Conservation (phyloP, 768 basidiomycete species). For the Pholiota conissans region DNA sequence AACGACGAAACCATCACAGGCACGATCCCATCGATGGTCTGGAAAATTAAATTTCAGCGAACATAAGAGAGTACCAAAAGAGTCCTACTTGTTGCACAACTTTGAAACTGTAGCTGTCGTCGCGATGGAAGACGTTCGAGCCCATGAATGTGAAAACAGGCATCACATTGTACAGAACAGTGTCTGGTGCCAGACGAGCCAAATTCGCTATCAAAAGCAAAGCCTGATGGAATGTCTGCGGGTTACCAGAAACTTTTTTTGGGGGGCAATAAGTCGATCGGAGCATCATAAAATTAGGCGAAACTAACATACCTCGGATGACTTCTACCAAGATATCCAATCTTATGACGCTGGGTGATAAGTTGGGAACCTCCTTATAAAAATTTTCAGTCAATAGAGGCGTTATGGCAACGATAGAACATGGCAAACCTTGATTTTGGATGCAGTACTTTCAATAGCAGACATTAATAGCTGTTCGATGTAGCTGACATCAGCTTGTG, state of each 20-base stretch:
- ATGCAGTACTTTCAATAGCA: conserved; percentile 67
- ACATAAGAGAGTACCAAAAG: not conserved
- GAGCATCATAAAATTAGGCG: no score
- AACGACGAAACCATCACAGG: conserved; percentile 89
- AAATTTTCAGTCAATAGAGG: not conserved
- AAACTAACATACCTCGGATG: conserved; percentile 60
- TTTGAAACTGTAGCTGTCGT: conserved; percentile 92
- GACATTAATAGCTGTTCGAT: conserved; percentile 84
- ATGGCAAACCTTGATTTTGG: conserved; percentile 49
- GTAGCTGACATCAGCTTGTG: conserved; percentile 70
- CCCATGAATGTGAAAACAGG: conserved; percentile 99
- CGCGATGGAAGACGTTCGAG: conserved; percentile 95
- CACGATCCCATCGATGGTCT: conserved; percentile 94
- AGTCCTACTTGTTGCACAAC: conserved; percentile 84
- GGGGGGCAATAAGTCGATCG: no score
- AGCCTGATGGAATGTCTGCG: conserved; percentile 93
- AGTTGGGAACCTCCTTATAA: conserved; percentile 51
- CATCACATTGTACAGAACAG: conserved; percentile 93
- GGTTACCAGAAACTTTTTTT: conserved; percentile 91
- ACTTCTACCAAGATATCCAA: conserved; percentile 87
- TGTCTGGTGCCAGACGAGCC: conserved; percentile 83
- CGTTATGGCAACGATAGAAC: not conserved
- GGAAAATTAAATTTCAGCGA: conserved; percentile 3
- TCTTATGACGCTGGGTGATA: conserved; percentile 60
- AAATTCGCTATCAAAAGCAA: conserved; percentile 84